Evolutionary conservation across 306 rosid genomes (phyloP), one percentile per base, ranked within the genome.

Genomic region (Glycyrrhiza uralensis): DNA sequence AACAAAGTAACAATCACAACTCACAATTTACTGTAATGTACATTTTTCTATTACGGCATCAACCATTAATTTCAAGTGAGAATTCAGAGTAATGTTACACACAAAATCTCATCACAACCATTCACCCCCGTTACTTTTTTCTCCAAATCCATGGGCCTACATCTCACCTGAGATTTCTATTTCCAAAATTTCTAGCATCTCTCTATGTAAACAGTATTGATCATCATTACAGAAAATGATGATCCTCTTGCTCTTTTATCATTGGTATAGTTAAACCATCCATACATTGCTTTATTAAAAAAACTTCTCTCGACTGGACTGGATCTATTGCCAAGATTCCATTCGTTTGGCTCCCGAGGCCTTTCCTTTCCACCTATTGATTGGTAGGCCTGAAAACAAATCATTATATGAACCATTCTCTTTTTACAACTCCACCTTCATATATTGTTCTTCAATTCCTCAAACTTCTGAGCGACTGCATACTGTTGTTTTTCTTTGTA

Each of bases 401-500:
- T 60, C 32, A 41, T 72, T 18, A 22, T 60, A 39, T 24, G 32
- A 35, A 41, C 28, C 49, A 2, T 9, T 20, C 14, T 19, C 19
- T 19, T 8, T 44, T 35, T 13, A 32, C 30, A 61, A 17, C 64
- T 29, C 32, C 38, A 29, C 13, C 56, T 75, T 75, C 54, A 70
- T 10, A 75, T 6, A 45, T 2, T 63, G 44, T 57, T 79, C 33
- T 35, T 86, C 65, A 94, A 85, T 75, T 86, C 75, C 80, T 83
- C 95, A 75, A 94, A 86, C 78, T 84, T 91, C 57, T 49, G 85
- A 47, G 82, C 78, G n/a, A 84, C 39, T 77, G 88, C 76, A 55
- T 42, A 69, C 36, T 85, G 80, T 24, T 79, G 86, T 28, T 85
- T 79, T 73, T 78, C 88, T 62, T 24, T 63, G 80, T 80, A 94